phyloP scores from a whole-genome alignment of 495 filamentous ascomycete genomes.

The Talaromyces thailandensis region DNA sequence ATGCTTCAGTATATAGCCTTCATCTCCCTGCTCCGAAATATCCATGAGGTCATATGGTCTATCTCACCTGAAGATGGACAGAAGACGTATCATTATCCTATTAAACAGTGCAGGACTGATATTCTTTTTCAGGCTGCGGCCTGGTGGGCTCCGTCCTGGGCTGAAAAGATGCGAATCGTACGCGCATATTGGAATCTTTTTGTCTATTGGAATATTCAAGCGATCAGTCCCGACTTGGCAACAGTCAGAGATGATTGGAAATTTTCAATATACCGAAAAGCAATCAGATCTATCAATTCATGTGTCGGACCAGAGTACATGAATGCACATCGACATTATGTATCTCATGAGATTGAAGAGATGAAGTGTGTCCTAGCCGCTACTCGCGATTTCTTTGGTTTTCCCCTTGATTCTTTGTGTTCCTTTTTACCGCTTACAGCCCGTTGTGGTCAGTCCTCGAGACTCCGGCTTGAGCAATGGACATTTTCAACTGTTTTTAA shows the following conservation, averaged over 20 bases:
- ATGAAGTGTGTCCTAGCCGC: constrained; percentile 6
- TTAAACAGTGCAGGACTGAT: background rate
- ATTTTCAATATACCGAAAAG: background rate
- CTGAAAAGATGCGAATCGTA: background rate
- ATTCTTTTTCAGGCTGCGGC: background rate
- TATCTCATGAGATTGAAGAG: constrained; percentile 1
- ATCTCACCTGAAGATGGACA: background rate
- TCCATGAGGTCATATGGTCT: constrained; percentile 5
- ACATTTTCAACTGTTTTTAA: too few species aligned
- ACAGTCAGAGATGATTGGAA: background rate
- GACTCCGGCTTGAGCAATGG: too few species aligned
- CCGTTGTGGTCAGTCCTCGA: too few species aligned
- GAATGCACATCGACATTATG: background rate
- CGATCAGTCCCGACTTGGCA: background rate
- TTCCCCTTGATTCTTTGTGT: constrained; percentile 2
- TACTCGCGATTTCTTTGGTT: background rate
- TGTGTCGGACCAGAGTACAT: background rate
- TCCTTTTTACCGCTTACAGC: too few species aligned
- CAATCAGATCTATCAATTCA: background rate
- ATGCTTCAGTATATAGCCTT: background rate
- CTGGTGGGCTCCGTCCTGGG: constrained; percentile 2
- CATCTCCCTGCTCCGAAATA: constrained; percentile 1
- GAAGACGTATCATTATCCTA: background rate
- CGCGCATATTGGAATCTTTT: constrained; percentile 7
- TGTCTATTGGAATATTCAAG: constrained; percentile 5